Base-by-base conservation (phyloP, 495 filamentous ascomycete genomes). In the Stereocaulon alpinum region DNA sequence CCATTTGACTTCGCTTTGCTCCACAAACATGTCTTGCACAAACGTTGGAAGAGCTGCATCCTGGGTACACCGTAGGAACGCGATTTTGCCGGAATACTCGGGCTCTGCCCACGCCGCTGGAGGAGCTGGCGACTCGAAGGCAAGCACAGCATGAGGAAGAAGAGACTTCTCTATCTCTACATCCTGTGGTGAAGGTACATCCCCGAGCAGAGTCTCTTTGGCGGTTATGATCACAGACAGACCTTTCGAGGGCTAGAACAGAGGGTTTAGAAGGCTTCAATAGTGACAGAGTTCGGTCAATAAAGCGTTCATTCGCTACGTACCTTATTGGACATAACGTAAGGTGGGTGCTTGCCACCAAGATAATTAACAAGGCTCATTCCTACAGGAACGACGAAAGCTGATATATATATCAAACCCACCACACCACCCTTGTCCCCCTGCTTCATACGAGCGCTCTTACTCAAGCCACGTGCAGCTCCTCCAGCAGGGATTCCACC, bases 401-500 rank as follows among this genome's bases (percentile, higher is more conserved):
- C 70, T 0, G 66, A 66, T 12, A 72, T 54, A 59, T 63, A 74
- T 1, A 72, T 55, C 40, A 72, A 55, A 20, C 64, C 57, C 1
- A 66, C 40, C 15, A 72, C 66, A 9, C 70, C 68, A 22, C 63
- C 62, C n/a, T 54, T 20, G 56, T 68, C 58, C 37, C 66, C 68
- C 22, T 66, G 53, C 18, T 48, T 53, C 15, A 40, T 27, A 20
- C 70, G 68, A 51, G 66, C 58, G 5, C 64, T 56, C 27, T 62
- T 68, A 51, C 34, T 54, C 1, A 73, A 52, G 6, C 72, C 72
- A 41, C 64, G 20, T 40, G 69, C 68, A 12, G 72, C 74, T 15
- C 65, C 67, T 24, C 65, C 67, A 15, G 68, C 72, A 18, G 69
- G 34, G 40, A 74, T 68, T 0, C 72, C 73, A 27, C 67, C 74